Base-by-base conservation (phyloP, 176 grass and related monocot genomes). In the Raddia guianensis region DNA sequence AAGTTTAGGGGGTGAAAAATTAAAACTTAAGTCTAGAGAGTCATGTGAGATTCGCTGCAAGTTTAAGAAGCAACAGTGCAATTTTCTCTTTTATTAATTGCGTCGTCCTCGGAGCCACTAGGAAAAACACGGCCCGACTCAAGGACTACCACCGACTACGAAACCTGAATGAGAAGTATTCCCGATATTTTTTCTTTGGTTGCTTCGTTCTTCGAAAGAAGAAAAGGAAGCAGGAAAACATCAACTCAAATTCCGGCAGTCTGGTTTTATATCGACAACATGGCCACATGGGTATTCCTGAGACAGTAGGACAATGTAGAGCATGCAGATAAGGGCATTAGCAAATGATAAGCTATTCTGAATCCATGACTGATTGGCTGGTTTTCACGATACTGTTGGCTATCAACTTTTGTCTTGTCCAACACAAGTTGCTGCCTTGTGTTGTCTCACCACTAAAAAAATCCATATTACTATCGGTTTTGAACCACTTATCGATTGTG, bases 161-260 rank as follows among this genome's bases (percentile, higher is more conserved):
- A 27, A 27, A 27, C 27, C 27, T 27, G 27, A 27, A 27, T 27
- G 27, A 27, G 27, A 27, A 27, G 27, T 27, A 27, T 27, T 27
- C 27, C 27, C 27, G 27, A 27, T 27, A 27, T 27, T 27, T 27
- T 27, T 27, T 27, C 27, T 27, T 27, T 27, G 27, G 27, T 27
- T 27, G 27, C 27, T 27, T 27, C 27, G 27, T 27, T 27, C 27
- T 27, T 27, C 27, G 27, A 27, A 27, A 27, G 27, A 70, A 81
- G 66, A 81, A 8, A 34, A 70, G 19, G 9, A 70, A 74, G 54
- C 66, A 70, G 21, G 66, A 58, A 81, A 70, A 59, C 40, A 60
- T 81, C 20, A 82, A 14, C 12, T 51, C 68, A 0, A 49, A 49
- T 82, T 51, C 15, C 27, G 10, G 34, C 46, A 42, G 43, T 63